Percentiles rank a stretch among this genome's conserved stretches.
Evolutionary conservation across 305 asterid species (phyloP).

Genomic region (Solanum hybrid): DNA sequence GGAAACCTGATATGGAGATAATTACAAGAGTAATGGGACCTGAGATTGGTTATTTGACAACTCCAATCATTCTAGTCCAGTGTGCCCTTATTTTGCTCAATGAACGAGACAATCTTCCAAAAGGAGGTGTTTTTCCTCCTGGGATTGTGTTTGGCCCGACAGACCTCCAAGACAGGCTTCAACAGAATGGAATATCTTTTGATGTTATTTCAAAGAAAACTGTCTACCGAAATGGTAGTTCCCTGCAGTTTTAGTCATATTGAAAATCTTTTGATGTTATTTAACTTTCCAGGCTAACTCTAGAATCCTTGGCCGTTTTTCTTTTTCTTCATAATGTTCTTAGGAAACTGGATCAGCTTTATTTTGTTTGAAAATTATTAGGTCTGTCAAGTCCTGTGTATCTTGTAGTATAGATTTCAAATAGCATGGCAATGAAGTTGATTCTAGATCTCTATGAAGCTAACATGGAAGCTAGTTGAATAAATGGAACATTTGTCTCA

Average conservation of each 20-base stretch:
- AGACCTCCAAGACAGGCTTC: constrained; percentile 60
- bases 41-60: constrained; percentile 72
- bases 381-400: neutral
- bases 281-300: neutral
- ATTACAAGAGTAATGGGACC: constrained; percentile 84
- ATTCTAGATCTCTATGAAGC: constrained; percentile 12
- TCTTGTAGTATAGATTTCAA: constrained; percentile 8
- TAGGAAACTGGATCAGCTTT: neutral
- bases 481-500: constrained; percentile 15
- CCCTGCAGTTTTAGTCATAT: neutral
- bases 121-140: constrained; percentile 71
- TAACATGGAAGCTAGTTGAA: constrained; percentile 23
- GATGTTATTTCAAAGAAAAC: constrained; percentile 55
- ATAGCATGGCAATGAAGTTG: constrained; percentile 22
- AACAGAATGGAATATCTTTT: constrained; percentile 66
- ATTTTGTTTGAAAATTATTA: neutral
- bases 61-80: constrained; percentile 67
- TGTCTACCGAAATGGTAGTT: neutral
- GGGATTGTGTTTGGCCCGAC: constrained; percentile 74
- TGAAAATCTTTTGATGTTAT: neutral
- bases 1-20: constrained; percentile 56
- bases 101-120: constrained; percentile 49
- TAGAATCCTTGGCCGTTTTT: neutral
- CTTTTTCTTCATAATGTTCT: neutral
- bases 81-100: constrained; percentile 53